Evolutionary conservation across 2,329 filamentous ascomycete species (phyloP).

Genomic region (Diaporthe ilicicola): DNA sequence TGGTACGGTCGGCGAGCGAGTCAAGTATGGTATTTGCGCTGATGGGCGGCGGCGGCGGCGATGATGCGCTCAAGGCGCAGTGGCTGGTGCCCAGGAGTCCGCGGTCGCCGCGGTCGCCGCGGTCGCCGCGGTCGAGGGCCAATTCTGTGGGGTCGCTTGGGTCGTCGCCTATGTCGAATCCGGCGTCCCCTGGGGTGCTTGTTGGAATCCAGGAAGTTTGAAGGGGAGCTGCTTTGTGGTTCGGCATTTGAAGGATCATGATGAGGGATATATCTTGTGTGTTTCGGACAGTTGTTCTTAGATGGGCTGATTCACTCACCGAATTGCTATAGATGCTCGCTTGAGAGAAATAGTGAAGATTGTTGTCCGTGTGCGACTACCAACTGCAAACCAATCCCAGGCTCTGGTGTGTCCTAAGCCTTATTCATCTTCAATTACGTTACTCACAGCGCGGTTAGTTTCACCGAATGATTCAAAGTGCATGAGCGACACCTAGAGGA

Average conservation of each 20-base stretch:
- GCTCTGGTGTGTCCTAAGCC: too few species aligned
- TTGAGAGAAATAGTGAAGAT: not conserved
- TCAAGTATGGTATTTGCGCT: not conserved
- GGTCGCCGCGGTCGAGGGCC: not conserved
- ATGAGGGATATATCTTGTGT: not conserved
- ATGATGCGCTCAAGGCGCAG: constrained; percentile 11
- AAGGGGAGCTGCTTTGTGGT: not conserved
- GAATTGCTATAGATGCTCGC: not conserved
- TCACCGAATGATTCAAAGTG: too few species aligned
- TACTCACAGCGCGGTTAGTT: too few species aligned
- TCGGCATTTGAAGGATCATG: not conserved
- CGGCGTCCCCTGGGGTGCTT: constrained; percentile 11
- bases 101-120: constrained; percentile 3
- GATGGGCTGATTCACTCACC: not conserved
- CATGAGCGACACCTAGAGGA: not conserved
- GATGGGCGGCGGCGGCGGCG: not conserved
- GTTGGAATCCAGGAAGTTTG: not conserved
- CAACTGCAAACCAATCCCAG: not conserved
- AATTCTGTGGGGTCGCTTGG: not conserved
- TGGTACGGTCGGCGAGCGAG: not conserved
- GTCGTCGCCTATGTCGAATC: not conserved
- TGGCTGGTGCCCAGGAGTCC: constrained; percentile 23
- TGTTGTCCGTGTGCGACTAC: not conserved
- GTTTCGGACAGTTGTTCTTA: too few species aligned
- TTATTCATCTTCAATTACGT: too few species aligned